Conservation (phyloP, 2,329 filamentous ascomycete genomes). For the Exophiala bonariae region DNA sequence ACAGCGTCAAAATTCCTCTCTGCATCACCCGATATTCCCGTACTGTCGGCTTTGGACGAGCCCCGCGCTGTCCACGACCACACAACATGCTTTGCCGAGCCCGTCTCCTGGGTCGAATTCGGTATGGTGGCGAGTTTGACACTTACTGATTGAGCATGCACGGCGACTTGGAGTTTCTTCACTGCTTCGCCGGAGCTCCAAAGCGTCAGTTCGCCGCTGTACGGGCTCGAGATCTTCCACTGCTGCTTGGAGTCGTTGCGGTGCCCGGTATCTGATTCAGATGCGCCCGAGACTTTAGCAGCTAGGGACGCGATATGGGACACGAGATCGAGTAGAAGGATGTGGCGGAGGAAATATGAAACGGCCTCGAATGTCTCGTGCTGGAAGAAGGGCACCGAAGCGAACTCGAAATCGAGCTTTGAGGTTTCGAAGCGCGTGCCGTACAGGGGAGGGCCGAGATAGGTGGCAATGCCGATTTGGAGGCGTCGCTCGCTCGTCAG, state of each 20-base stretch:
- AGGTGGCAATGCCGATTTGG: conserved; percentile 20
- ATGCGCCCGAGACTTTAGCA: no score
- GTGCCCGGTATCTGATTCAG: no score
- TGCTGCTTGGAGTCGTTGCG: not conserved
- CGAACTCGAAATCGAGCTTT: conserved; percentile 20
- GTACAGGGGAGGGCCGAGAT: conserved; percentile 22
- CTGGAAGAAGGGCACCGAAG: conserved; percentile 5
- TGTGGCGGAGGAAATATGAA: conserved; percentile 8
- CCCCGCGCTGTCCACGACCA: conserved; percentile 18
- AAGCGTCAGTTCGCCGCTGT: conserved; percentile 18
- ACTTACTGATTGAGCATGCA: conserved; percentile 13
- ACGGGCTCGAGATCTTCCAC: conserved; percentile 17
- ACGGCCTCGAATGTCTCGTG: conserved; percentile 16
- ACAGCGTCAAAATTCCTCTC: conserved; percentile 10
- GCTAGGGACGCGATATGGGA: conserved; percentile 7
- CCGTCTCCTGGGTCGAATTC: not conserved
- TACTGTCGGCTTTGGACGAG: conserved; percentile 14
- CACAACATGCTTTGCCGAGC: conserved; percentile 1
- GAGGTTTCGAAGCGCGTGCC: conserved; percentile 24
- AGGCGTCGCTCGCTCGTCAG: conserved; percentile 16
- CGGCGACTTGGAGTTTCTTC: conserved; percentile 13
- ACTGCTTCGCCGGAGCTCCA: conserved; percentile 12
- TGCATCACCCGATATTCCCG: not conserved
- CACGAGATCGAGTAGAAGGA: conserved; percentile 17
- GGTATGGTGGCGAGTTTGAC: conserved; percentile 6